Evolutionary conservation across 2,329 filamentous ascomycete genomes (phyloP), one percentile per base, ranked within the genome.

Genomic region (Penicillium sp.): DNA sequence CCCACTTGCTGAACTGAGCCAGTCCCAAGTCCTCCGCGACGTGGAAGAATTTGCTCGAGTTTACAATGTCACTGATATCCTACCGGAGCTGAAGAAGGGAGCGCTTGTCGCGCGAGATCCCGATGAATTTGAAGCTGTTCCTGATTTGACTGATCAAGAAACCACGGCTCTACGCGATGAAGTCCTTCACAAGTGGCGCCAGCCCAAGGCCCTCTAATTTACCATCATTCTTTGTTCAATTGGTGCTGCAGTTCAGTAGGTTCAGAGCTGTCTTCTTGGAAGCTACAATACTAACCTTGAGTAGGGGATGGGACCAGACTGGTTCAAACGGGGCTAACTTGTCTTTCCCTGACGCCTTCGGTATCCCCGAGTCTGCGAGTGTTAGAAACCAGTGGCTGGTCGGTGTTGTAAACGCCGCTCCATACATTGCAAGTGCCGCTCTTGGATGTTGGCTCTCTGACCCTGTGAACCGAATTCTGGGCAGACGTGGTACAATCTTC

Each of bases 371-470:
- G 46, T 38, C 62, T 18, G 58, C 54, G 10, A 63, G 63, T 34
- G 67, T 69, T 9, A 65, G 64, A 31, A 76, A 82, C 57, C 70
- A 71, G 14, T 81, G 78, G 73, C 70, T 86, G 27, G 72, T 86
- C n/a, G 85, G 85, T 36, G 67, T 86, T 2, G 71, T 88, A 51
- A 88, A 88, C 49, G 61, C 71, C 10, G 79, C 71, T 32, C 76
- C 77, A 0, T 78, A 82, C 44, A 70, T 82, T 41, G 76, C 75
- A 14, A 71, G 70, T 56, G 70, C 73, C 3, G 69, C 70, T 47
- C 68, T 80, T 8, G 81, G 81, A 4, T 83, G 80, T 61, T 86
- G 82, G 83, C 66, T 84, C 11, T 83, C 82, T 0, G 84, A 87
- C 51, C 81, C 81, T 1, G 56, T 80, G 10, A 86, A 86, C 57